Conservation (phyloP, 2,329 filamentous ascomycete genomes). For the Byssochlamys sp. region DNA sequence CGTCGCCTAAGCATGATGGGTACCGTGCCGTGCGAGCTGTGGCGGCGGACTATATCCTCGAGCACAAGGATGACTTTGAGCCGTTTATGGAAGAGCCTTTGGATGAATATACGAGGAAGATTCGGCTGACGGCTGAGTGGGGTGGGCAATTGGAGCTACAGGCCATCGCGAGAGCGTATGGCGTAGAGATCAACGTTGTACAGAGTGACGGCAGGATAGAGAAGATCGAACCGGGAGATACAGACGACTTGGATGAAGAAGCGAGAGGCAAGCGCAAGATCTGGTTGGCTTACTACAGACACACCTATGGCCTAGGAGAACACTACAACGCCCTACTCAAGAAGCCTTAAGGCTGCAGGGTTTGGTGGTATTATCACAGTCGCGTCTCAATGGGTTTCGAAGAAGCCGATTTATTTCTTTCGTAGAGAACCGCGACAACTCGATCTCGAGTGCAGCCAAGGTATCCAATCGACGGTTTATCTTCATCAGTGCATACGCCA, state of each 20-base stretch:
- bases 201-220: conserved; percentile 73
- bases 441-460: neutral
- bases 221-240: conserved; percentile 52
- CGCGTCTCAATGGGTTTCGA: neutral
- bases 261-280: conserved; percentile 49
- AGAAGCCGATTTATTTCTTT: neutral
- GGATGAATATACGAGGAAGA: conserved; percentile 61
- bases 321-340: conserved; percentile 85
- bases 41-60: conserved; percentile 67
- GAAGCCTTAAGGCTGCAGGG: conserved; percentile 15
- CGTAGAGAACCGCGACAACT: neutral
- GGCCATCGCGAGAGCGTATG: conserved; percentile 72
- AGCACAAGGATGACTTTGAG: conserved; percentile 68
- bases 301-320: conserved; percentile 87
- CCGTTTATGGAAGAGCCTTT: conserved; percentile 79
- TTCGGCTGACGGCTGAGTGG: conserved; percentile 86
- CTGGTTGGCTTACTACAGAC: conserved; percentile 91
- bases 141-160: conserved; percentile 84
- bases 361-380: neutral
- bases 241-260: conserved; percentile 28
- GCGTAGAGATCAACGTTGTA: conserved; percentile 70
- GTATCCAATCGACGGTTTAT: neutral
- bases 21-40: conserved; percentile 61
- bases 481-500: conserved; percentile 25
- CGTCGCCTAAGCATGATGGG: conserved; percentile 29